Percentiles rank a stretch among this genome's conserved stretches.
phyloP scores from a whole-genome alignment of 2,329 filamentous ascomycete species.

The Colletotrichum scovillei region DNA sequence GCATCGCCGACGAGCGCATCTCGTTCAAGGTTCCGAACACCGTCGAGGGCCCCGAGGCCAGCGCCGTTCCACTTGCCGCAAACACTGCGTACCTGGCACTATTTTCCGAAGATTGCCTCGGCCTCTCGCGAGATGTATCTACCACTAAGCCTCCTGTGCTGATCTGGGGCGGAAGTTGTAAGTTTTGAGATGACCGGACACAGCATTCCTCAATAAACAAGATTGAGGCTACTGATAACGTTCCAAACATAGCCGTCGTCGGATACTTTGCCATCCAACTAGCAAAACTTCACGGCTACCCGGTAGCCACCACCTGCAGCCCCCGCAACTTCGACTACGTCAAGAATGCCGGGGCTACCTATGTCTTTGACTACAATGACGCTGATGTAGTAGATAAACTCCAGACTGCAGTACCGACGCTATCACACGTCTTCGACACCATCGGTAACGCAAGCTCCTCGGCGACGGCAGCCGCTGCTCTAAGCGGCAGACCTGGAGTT shows the following conservation, averaged over 20 bases:
- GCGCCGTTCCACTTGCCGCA: background rate
- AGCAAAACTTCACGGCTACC: background rate
- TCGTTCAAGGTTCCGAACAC: too few species aligned
- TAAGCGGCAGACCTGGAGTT: background rate
- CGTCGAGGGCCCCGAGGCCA: too few species aligned
- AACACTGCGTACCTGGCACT: background rate
- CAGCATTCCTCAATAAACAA: too few species aligned
- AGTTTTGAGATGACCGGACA: background rate
- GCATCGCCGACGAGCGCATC: too few species aligned
- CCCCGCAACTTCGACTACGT: background rate
- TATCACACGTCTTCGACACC: background rate
- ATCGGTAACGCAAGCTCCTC: background rate
- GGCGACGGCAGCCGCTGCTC: background rate
- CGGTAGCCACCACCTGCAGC: background rate
- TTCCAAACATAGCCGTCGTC: background rate
- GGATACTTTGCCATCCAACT: conserved; percentile 3
- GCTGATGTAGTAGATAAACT: background rate
- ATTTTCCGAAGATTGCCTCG: background rate
- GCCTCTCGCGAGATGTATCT: background rate
- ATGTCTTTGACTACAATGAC: background rate
- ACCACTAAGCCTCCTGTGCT: background rate
- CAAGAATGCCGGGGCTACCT: background rate
- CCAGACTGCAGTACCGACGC: background rate
- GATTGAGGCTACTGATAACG: background rate
- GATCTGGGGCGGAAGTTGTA: background rate